phyloP scores from a whole-genome alignment of 139 green algal genomes.

The Pseudopediastrum boryanum region DNA sequence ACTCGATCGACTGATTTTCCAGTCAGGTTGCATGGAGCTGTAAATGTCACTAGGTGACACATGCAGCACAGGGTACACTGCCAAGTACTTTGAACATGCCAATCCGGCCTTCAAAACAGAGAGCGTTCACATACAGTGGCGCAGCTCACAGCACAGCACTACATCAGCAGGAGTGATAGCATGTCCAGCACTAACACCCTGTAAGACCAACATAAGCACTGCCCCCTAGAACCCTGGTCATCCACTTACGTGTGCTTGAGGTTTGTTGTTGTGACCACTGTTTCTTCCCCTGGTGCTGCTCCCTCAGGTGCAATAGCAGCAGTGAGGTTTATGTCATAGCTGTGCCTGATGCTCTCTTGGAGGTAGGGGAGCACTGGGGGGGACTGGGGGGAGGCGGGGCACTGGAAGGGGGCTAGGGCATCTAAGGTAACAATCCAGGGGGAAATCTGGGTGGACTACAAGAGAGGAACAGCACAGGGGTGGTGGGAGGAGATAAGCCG shows the following conservation, averaged over 20 bases:
- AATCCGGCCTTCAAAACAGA: not conserved
- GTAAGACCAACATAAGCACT: not conserved
- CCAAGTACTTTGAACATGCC: too few species aligned
- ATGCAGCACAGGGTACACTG: too few species aligned
- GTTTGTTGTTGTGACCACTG: constrained; percentile 64
- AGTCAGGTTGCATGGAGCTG: too few species aligned
- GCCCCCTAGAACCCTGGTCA: not conserved
- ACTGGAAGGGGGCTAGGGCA: constrained; percentile 85
- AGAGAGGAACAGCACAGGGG: not conserved
- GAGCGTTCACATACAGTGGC: not conserved
- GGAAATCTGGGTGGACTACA: constrained; percentile 81
- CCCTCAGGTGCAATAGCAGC: constrained; percentile 61
- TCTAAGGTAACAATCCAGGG: constrained; percentile 94
- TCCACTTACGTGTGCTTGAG: constrained; percentile 73
- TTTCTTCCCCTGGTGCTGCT: not conserved
- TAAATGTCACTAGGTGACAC: too few species aligned
- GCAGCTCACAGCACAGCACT: not conserved
- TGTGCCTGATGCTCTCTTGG: constrained; percentile 31
- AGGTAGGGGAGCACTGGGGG: constrained; percentile 83
- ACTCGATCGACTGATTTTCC: too few species aligned
- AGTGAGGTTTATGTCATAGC: constrained; percentile 80
- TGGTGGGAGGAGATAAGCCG: not conserved
- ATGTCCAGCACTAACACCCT: not conserved
- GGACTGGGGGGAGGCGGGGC: constrained; percentile 62
- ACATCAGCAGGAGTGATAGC: not conserved